Conservation (phyloP, 139 green algal genomes). For the Chlorella sorokiniana region DNA sequence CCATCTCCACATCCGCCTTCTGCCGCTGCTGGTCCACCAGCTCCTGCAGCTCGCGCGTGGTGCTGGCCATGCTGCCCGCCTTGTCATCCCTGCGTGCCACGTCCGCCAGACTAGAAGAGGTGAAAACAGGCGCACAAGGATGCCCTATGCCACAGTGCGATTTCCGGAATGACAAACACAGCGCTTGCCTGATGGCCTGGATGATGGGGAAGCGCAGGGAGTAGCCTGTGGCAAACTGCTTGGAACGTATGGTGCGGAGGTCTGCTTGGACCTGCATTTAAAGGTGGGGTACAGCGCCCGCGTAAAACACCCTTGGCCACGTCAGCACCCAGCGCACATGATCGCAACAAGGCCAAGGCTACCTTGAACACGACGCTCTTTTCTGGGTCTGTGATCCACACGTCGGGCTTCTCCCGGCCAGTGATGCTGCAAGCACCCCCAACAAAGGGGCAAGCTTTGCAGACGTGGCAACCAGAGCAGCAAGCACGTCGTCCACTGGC, state of each 20-base stretch:
- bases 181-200: slow-evolving; percentile 45
- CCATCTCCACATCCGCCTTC: not conserved
- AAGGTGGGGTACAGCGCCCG: not conserved
- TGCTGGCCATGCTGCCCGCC: slow-evolving; percentile 43
- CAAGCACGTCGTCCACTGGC: no score
- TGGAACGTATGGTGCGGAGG: slow-evolving; percentile 64
- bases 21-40: slow-evolving; percentile 29
- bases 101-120: not conserved
- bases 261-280: slow-evolving; percentile 64
- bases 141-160: no score
- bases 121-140: no score
- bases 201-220: slow-evolving; percentile 76
- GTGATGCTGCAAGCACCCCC: slow-evolving; percentile 53
- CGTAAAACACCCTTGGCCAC: no score
- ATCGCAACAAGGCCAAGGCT: not conserved
- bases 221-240: slow-evolving; percentile 54
- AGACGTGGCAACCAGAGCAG: no score
- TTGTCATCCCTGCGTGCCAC: slow-evolving; percentile 48
- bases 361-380: slow-evolving; percentile 66
- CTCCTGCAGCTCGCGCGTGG: slow-evolving; percentile 37
- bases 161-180: no score
- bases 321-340: not conserved
- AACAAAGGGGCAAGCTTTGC: no score
- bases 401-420: slow-evolving; percentile 56
- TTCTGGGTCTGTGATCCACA: slow-evolving; percentile 72